Evolutionary conservation across 305 asterid genomes (phyloP).

Genomic region (Fraxinus paxiana): DNA sequence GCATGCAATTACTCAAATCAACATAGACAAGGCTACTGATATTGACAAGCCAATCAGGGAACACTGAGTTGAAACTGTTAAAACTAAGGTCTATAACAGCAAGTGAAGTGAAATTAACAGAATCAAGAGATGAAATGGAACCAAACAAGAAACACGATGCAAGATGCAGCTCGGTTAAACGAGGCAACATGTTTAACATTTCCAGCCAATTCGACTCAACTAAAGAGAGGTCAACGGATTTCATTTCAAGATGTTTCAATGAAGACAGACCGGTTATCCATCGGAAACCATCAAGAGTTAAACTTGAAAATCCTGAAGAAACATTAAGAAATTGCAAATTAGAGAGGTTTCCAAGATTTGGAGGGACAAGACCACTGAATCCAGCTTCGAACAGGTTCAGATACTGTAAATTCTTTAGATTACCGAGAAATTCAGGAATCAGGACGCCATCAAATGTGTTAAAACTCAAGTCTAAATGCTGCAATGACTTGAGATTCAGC

Average conservation of each 20-base stretch:
- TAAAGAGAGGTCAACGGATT: slow-evolving; percentile 39
- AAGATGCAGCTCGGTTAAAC: slow-evolving; percentile 38
- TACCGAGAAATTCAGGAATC: slow-evolving; percentile 43
- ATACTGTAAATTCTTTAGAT: slow-evolving; percentile 35
- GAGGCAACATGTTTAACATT: slow-evolving; percentile 35
- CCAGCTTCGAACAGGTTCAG: slow-evolving; percentile 47
- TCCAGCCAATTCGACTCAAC: slow-evolving; percentile 37
- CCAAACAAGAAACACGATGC: slow-evolving; percentile 33
- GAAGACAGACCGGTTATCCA: slow-evolving; percentile 45
- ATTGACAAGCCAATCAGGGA: slow-evolving; percentile 51
- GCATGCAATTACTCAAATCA: slow-evolving; percentile 32
- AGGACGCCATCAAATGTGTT: slow-evolving; percentile 40
- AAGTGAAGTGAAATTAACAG: slow-evolving; percentile 44
- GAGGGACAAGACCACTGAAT: slow-evolving; percentile 38
- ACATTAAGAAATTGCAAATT: slow-evolving; percentile 45
- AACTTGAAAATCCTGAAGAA: slow-evolving; percentile 31
- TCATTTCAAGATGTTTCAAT: slow-evolving; percentile 42
- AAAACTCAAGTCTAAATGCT: slow-evolving; percentile 44
- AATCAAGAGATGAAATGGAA: slow-evolving; percentile 29
- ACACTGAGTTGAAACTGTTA: slow-evolving; percentile 35
- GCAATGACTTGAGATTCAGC: slow-evolving; percentile 36
- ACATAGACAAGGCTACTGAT: slow-evolving; percentile 38
- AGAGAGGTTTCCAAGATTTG: slow-evolving; percentile 48
- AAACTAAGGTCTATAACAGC: slow-evolving; percentile 39
- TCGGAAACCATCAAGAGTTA: slow-evolving; percentile 27